Conservation (phyloP, 2,329 filamentous ascomycete species). For the Ascocoryne sarcoides region DNA sequence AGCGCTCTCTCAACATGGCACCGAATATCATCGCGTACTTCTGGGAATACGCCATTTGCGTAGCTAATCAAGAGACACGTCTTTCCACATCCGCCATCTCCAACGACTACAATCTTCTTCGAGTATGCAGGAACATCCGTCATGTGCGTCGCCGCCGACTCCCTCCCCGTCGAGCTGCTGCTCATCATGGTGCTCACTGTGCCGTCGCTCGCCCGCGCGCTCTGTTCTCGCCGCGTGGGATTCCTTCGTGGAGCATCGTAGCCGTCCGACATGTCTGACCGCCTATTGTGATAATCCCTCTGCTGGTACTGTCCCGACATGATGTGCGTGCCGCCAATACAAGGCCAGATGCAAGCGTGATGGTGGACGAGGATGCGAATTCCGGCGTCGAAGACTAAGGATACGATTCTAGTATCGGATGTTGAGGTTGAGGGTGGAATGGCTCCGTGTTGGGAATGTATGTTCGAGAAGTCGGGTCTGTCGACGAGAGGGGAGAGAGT, state of each 20-base stretch:
- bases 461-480: constrained; percentile 3
- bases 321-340: constrained; percentile 5
- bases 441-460: constrained; percentile 10
- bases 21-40: constrained; percentile 48
- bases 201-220: constrained; percentile 66
- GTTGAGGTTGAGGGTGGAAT: constrained; percentile 3
- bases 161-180: constrained; percentile 59
- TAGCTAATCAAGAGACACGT: constrained; percentile 98
- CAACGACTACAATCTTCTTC: constrained; percentile 98
- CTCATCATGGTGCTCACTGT: constrained; percentile 82
- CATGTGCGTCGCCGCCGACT: constrained; percentile 74
- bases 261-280: constrained; percentile 26
- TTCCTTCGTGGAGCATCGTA: constrained; percentile 25
- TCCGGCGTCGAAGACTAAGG: too few species aligned
- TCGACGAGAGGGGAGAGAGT: constrained; percentile 1
- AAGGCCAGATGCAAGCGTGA: constrained; percentile 2
- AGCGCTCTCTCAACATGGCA: background rate
- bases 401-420: constrained; percentile 5
- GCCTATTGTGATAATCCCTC: constrained; percentile 21
- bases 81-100: constrained; percentile 96
- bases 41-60: constrained; percentile 96
- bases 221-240: constrained; percentile 26
- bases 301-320: constrained; percentile 28
- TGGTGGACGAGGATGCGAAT: too few species aligned
- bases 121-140: constrained; percentile 90